Base-by-base conservation (phyloP, 768 basidiomycete species). In the Macrolepiota fuliginosa region DNA sequence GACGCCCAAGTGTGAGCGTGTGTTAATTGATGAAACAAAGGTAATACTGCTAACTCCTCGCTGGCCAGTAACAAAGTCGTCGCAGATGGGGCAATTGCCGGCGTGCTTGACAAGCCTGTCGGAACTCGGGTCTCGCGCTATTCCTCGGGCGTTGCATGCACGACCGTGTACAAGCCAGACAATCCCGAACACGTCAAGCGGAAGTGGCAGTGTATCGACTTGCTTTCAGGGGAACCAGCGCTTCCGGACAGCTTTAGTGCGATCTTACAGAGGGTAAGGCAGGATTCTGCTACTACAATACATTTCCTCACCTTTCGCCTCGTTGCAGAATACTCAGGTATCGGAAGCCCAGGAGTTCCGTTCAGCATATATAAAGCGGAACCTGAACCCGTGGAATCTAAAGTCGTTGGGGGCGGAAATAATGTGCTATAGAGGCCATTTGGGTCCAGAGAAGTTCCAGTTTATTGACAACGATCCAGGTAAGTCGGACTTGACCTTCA, bases 41-140 rank as follows among this genome's bases (percentile, higher is more conserved):
- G 10, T 17, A 2, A 15, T 10, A 7, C 19, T 42, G 40, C 11
- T 10, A 42, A 42, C 29, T 32, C 29, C 7, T 42, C 40, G 29
- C 5, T 12, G 6, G 45, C 29, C 29, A 71, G 70, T 50, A 69
- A 68, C 40, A 71, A 71, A 56, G 70, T 67, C 46, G 70, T 71
- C 7, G 62, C 70, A 1, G 70, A 71, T 42, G 70, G 70, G 2
- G 70, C 70, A 1, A 70, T 75, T 25, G 73, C 74, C 1, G 74
- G 73, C 61, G 70, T 74, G 53, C 77, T 86, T 17, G 80, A 85
- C 60, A 79, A 80, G 63, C 77, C 78, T 13, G 83, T 85, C 3
- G 73, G 77, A 3, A 74, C 74, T 5, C 77, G 84, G 27, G 75
- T 85, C 4, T 73, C 83, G 4, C 79, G 75, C 61, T 65, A 76